A percentile compares a stretch with the other conserved stretches of the same genome.
Conservation (phyloP, 805 yeast species). For the Metschnikowia sp. region DNA sequence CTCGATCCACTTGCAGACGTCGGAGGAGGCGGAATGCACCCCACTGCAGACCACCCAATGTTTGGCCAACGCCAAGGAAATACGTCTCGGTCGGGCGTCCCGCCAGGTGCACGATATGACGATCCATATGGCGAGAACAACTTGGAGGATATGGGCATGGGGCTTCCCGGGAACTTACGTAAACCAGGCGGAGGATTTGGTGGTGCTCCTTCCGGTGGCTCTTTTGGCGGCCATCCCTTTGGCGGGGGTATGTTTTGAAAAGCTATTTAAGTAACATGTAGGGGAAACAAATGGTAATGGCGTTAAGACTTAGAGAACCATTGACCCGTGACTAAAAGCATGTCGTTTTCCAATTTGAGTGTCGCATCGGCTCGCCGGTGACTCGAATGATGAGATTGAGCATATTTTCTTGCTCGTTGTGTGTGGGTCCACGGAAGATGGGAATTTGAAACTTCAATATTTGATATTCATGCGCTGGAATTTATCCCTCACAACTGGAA, state of each 20-base stretch:
- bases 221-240: background rate
- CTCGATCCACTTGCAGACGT: constrained; percentile 38
- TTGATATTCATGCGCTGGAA: no score
- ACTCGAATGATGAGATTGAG: no score
- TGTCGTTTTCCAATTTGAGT: background rate
- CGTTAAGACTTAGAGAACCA: no score
- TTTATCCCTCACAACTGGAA: no score
- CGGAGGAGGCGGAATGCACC: constrained; percentile 52
- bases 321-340: no score
- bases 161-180: constrained; percentile 34
- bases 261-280: no score
- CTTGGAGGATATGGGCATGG: constrained; percentile 42
- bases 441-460: no score
- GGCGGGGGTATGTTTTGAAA: background rate
- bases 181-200: constrained; percentile 3
- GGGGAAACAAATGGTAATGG: no score
- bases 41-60: constrained; percentile 49
- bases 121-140: constrained; percentile 48
- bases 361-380: background rate
- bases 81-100: constrained; percentile 32
- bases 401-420: no score
- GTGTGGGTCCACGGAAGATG: no score
- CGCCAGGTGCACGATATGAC: constrained; percentile 51
- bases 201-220: background rate
- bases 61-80: constrained; percentile 33